phyloP scores from a whole-genome alignment of 164 flowering plant species.

The Nymphaea colorata region DNA sequence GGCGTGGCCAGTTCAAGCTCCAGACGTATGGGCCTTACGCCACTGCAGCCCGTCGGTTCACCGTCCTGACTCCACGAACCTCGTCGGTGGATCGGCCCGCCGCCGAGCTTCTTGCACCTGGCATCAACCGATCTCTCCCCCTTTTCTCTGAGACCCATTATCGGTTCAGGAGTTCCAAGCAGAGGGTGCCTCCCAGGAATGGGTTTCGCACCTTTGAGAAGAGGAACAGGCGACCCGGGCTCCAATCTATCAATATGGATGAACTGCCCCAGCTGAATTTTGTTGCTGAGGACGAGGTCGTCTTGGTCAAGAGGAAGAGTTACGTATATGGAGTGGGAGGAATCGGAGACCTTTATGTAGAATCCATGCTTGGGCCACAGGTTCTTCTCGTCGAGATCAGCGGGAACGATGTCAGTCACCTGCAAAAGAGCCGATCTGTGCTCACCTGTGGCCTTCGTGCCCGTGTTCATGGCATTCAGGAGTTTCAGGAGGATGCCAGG shows the following conservation, averaged over 20 bases:
- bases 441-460: conserved; percentile 66
- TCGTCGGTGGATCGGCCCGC: conserved; percentile 30
- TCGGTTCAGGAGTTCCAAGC: conserved; percentile 81
- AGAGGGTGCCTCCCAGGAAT: conserved; percentile 89
- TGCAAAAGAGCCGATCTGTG: conserved; percentile 79
- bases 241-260: conserved; percentile 74
- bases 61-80: conserved; percentile 61
- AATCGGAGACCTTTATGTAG: conserved; percentile 81
- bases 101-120: conserved; percentile 6
- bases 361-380: conserved; percentile 86
- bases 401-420: conserved; percentile 93
- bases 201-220: conserved; percentile 63
- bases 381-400: conserved; percentile 80
- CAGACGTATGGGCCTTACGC: conserved; percentile 49
- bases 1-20: conserved; percentile 76
- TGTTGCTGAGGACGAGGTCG: conserved; percentile 83
- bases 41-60: conserved; percentile 28
- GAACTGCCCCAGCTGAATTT: conserved; percentile 91
- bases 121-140: conserved; percentile 20
- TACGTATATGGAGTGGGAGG: conserved; percentile 81
- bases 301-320: conserved; percentile 78
- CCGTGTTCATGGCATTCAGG: conserved; percentile 61
- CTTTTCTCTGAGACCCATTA: conserved; percentile 58
- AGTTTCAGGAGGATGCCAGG: conserved; percentile 86
- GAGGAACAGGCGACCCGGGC: conserved; percentile 87